Base-by-base conservation (phyloP, 257 asterid genomes). In the Mitragyna speciosa region DNA sequence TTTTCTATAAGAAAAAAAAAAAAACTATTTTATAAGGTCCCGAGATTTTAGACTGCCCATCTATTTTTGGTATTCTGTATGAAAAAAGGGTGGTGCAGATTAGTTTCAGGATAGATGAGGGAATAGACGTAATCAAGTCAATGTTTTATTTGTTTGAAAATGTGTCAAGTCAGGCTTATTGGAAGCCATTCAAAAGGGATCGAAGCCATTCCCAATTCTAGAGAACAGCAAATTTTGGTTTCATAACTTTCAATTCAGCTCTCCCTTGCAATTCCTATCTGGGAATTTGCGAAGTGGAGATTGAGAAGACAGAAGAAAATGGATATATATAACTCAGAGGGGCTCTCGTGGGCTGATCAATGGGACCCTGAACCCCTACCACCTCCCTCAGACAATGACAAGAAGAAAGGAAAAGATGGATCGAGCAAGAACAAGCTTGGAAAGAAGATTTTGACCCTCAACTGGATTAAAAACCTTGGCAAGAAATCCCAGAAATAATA, bases 331-430 rank as follows among this genome's bases (percentile, higher is more conserved):
- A 79, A 82, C 61, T 80, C 96, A 6, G 89, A 89, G 12, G 98
- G 97, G 81, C 84, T 87, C 31, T 91, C 97, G 15, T 94, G 98
- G 98, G 97, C 98, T 11, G 98, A 94, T 74, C 97, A 94, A 59
- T 94, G 98, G 98, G 97, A 90, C 77, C 97, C 97, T 7, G 89
- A 93, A 36, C 96, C 97, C 52, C 75, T 87, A 12, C 89, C 93
- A 28, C 79, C 90, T 0, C 89, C 86, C 63, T 64, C 82, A n/a
- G 80, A 78, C 16, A 72, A 84, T 2, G 84, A 84, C 28, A 71
- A 81, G 66, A 85, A 83, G 78, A 87, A 85, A 69, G 78, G 77
- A 0, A 85, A 85, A 73, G 80, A 88, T 26, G 88, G 85, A 51
- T 69, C 85, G 22, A 76, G 68, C 39, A 87, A 89, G 83, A 68